Conservation (phyloP, 768 basidiomycete genomes). For the Russula foetens region DNA sequence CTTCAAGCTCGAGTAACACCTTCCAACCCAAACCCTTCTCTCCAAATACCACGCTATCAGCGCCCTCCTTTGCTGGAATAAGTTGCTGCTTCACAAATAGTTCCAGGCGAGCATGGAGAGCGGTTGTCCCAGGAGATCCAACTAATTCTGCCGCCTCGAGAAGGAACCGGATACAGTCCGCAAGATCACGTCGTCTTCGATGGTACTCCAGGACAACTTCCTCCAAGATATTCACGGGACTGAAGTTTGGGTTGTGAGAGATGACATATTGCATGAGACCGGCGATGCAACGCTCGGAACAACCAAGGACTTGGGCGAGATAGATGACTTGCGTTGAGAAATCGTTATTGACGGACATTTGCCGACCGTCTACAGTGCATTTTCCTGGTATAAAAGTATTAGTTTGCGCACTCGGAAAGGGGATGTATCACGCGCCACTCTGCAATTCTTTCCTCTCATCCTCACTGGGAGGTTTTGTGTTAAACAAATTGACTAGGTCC, state of each 20-base stretch:
- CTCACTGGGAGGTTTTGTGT: constrained; percentile 51
- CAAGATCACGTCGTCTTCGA: constrained; percentile 56
- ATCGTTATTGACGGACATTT: constrained; percentile 68
- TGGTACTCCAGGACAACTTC: constrained; percentile 61
- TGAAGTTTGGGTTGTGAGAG: constrained; percentile 55
- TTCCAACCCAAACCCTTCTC: constrained; percentile 42
- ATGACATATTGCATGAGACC: constrained; percentile 58
- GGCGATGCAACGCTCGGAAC: constrained; percentile 77
- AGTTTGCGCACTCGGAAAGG: not conserved
- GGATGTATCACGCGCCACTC: constrained; percentile 36
- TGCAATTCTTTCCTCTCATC: constrained; percentile 69
- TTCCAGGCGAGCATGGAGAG: constrained; percentile 44
- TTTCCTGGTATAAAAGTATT: constrained; percentile 43
- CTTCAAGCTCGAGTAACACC: constrained; percentile 58
- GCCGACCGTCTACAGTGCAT: constrained; percentile 51
- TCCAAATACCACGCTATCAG: constrained; percentile 22
- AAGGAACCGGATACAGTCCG: constrained; percentile 62
- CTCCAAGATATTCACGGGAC: constrained; percentile 51
- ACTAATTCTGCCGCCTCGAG: constrained; percentile 54
- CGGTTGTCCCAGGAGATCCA: constrained; percentile 35
- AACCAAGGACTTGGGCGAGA: constrained; percentile 71
- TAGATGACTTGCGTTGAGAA: constrained; percentile 72
- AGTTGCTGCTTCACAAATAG: constrained; percentile 51
- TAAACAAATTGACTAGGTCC: constrained; percentile 53
- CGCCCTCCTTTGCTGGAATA: constrained; percentile 31